Base-by-base conservation (phyloP, 176 grass and related monocot genomes). In the Zizania latifolia region DNA sequence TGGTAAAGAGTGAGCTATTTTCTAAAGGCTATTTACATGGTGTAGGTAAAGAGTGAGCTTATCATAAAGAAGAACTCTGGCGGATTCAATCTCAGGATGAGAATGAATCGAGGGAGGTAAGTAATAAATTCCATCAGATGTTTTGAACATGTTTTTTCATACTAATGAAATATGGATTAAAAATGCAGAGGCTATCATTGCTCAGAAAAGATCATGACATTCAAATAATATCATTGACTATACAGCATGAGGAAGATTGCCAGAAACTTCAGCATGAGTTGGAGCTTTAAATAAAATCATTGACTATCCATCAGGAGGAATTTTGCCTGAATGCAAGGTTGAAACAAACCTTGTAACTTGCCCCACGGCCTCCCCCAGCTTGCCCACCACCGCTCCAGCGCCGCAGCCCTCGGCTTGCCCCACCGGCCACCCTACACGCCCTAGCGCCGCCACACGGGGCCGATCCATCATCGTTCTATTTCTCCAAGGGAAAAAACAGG, bases 71-170 rank as follows among this genome's bases (percentile, higher is more conserved):
- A 94, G 91, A 98, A 71, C 71, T 94, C 62, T 81, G 94, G 76
- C 79, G 71, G 1, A 43, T 87, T 31, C 78, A 91, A 64, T 87
- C 90, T 82, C 81, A 97, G 72, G 78, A 84, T 77, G 94, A 93
- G 81, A 94, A 78, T 98, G 91, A 98, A 86, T 56, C 94, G 84
- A 88, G 76, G 77, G 91, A 98, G 90, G 94, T 98, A 19, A 76
- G 85, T 72, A 71, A 77, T 51, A 73, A 81, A 39, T 80, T 61
- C 50, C 8, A 56, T 29, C 23, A 79, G 43, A 79, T 30, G 66
- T 31, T 78, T 72, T 45, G 37, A 14, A 12, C 57, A 65, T 68
- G 17, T 37, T 86, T 76, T 46, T 78, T 35, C 35, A 51, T 59
- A 60, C 38, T 86, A 17, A 40, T 57, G 15, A 66, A 54, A 14